Base-by-base conservation (phyloP, 83 land plant species). In the Isoetes engelmannii region DNA sequence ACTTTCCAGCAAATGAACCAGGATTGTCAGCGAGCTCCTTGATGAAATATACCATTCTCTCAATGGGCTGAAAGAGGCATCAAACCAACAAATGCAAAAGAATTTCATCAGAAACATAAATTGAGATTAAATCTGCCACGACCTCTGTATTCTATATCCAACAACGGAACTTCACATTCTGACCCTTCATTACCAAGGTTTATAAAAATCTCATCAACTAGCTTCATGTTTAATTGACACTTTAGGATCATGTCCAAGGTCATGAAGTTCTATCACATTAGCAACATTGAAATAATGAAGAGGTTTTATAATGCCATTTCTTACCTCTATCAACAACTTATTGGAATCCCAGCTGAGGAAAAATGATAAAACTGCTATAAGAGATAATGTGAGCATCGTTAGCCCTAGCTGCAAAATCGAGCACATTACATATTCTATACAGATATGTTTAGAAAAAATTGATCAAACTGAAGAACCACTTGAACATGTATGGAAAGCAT, bases 21-120 rank as follows among this genome's bases (percentile, higher is more conserved):
- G 82, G 82, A 50, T 79, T 76, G 20, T 79, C 82, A 45, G 82
- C 73, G 48, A 79, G 79, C 58, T 79, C 82, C 58, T 75, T 79
- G 15, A 79, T 76, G 71, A 79, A 75, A 5, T 71, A 70, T 7
- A 79, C 82, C 82, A 79, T 79, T 18, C 82, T 65, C 54, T 79
- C 82, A 65, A 79, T 79, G 7, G 82, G 82, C 82, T 79, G 70
- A 51, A 51, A 28, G 13, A 15, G 28, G 8, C 62, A 12, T 12
- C 10, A 18, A 18, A 59, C 1, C 28, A 59, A 2, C 20, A 37
- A 28, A 28, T 0, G 37, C 20, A 37, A 28, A 28, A 28, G 37
- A 28, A 28, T 28, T 12, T 59, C 10, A 59, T 1, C 18, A 8
- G 37, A 28, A 28, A 59, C 62, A 20, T 59, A 4, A 4, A 59